phyloP scores from a whole-genome alignment of 352 stramenopile genomes.

The Saprolegnia diclina region DNA sequence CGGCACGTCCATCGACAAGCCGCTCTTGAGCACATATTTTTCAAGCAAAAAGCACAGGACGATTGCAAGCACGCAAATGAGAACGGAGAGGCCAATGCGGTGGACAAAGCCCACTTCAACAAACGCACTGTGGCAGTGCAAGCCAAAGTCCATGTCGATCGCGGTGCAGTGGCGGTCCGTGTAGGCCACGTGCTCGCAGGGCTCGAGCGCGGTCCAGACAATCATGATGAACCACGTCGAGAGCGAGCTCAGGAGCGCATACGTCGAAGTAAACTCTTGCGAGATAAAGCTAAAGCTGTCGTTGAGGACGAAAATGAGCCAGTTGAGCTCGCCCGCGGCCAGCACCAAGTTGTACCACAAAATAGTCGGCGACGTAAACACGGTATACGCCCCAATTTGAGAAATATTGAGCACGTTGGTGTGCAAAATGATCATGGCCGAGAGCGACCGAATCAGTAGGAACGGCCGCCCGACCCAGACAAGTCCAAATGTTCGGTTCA shows the following conservation, averaged over 20 bases:
- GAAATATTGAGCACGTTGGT: constrained; percentile 1
- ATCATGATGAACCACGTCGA: constrained; percentile 8
- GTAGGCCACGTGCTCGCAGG: background rate
- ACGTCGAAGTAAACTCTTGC: background rate
- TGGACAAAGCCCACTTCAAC: constrained; percentile 17
- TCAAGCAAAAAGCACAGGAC: constrained; percentile 3
- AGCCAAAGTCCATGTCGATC: constrained; percentile 19
- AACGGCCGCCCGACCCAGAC: constrained; percentile 21
- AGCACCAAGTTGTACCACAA: constrained; percentile 13
- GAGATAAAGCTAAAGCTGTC: constrained; percentile 15
- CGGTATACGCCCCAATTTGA: background rate
- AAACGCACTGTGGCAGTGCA: constrained; percentile 16
- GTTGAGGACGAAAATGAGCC: constrained; percentile 24
- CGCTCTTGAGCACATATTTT: background rate
- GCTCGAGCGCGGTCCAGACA: background rate
- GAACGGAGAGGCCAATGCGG: background rate
- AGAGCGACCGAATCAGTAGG: constrained; percentile 2
- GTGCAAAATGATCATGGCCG: constrained; percentile 6
- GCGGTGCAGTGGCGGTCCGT: constrained; percentile 6
- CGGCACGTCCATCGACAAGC: background rate
- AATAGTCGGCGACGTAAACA: background rate
- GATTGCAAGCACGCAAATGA: background rate
- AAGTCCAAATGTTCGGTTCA: constrained; percentile 9
- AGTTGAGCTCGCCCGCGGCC: constrained; percentile 18
- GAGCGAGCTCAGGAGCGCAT: constrained; percentile 13